Conservation (phyloP, 257 asterid species). For the Gentiana straminea region DNA sequence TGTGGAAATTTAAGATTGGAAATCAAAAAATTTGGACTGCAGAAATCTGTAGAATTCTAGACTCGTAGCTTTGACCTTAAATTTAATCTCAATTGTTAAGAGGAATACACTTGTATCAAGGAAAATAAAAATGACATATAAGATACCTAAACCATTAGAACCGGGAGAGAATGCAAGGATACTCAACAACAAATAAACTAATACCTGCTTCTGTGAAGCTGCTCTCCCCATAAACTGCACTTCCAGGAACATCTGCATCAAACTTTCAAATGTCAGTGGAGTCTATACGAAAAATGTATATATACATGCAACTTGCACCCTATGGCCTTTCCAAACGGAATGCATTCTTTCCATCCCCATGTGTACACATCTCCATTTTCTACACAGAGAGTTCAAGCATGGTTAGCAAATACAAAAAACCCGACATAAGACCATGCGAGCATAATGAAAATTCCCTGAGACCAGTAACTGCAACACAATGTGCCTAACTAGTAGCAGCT, state of each 20-base stretch:
- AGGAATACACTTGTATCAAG: too few relatives aligned
- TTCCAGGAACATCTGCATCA: conserved; percentile 94
- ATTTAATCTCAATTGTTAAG: too few relatives aligned
- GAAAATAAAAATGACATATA: too few relatives aligned
- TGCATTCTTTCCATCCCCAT: conserved; percentile 99
- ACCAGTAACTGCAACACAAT: conserved; percentile 81
- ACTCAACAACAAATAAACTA: neutral
- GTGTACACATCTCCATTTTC: conserved; percentile 81
- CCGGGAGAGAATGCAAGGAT: neutral
- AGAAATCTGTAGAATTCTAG: too few relatives aligned
- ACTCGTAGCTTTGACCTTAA: too few relatives aligned
- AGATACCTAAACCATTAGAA: too few relatives aligned
- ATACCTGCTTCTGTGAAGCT: conserved; percentile 75
- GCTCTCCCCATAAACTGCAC: conserved; percentile 95
- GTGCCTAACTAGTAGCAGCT: conserved; percentile 98
- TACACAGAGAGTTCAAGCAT: conserved; percentile 16
- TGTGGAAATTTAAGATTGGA: too few relatives aligned
- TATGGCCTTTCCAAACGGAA: conserved; percentile 75
- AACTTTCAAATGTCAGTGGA: conserved; percentile 25
- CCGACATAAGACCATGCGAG: too few relatives aligned
- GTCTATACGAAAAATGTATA: neutral
- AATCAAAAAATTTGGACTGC: too few relatives aligned
- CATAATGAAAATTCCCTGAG: too few relatives aligned
- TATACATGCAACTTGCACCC: conserved; percentile 11
- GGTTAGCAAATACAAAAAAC: neutral